Evolutionary conservation across 75 land plant species (phyloP).

Genomic region (Gnetum montanum): DNA sequence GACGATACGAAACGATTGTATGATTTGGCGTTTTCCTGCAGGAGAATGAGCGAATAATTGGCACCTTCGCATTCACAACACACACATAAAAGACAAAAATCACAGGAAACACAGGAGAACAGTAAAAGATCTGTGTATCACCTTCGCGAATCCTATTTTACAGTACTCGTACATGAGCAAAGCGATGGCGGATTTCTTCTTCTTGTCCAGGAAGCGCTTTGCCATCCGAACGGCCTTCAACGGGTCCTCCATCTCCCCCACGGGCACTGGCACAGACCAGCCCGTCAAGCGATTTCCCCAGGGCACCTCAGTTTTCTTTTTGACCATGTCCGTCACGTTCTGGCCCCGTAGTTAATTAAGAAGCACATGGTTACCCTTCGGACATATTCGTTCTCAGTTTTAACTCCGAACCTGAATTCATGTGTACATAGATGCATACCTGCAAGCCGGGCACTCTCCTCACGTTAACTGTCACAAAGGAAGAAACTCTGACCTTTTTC

Average conservation of each 20-base stretch:
- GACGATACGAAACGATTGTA: too few species aligned
- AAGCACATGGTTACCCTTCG: neutral
- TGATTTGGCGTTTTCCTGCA: too few species aligned
- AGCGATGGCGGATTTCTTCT: neutral
- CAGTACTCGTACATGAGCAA: too few species aligned
- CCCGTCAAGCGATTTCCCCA: neutral
- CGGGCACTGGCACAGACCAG: neutral
- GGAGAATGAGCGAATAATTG: too few species aligned
- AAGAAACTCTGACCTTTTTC: conserved; percentile 4
- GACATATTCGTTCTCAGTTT: neutral
- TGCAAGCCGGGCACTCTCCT: conserved; percentile 9
- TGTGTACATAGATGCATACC: neutral
- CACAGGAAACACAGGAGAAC: too few species aligned
- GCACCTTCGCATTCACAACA: too few species aligned
- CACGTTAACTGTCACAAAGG: conserved; percentile 15
- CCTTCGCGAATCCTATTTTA: too few species aligned
- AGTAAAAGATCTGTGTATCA: too few species aligned
- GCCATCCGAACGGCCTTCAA: neutral
- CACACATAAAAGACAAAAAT: too few species aligned
- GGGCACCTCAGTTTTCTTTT: neutral
- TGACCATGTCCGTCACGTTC: neutral
- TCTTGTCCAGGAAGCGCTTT: neutral
- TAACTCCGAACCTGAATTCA: neutral
- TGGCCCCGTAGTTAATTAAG: too few species aligned
- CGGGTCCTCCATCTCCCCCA: neutral